A percentile compares a stretch with the other conserved stretches of the same genome.
Conservation (phyloP, 2,329 filamentous ascomycete genomes). For the Fusarium pininemorale region DNA sequence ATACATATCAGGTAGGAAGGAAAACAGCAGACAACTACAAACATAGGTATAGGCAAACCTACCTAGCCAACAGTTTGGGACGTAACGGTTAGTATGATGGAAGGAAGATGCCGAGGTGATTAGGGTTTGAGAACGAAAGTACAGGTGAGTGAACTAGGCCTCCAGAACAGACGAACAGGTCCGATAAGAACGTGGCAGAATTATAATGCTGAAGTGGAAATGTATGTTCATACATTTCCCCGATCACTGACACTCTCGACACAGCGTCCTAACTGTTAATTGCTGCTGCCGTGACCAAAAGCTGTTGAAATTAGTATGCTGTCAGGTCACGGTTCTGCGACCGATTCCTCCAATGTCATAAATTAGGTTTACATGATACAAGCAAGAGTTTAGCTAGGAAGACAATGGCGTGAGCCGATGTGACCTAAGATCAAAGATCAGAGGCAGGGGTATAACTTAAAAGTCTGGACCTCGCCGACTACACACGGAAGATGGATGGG, state of each 20-base stretch:
- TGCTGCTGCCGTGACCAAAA: too few relatives aligned
- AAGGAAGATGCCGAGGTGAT: neutral
- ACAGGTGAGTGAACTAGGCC: neutral
- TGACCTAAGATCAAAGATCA: neutral
- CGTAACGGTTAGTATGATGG: neutral
- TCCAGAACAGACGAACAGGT: neutral
- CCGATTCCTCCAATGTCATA: too few relatives aligned
- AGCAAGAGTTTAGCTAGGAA: neutral
- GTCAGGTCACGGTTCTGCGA: neutral
- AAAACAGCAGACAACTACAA: too few relatives aligned
- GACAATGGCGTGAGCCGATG: neutral
- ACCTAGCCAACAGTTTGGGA: neutral
- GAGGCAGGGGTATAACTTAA: neutral
- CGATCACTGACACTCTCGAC: neutral
- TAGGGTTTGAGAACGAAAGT: neutral
- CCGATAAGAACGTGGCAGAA: neutral
- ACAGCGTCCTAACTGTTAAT: neutral
- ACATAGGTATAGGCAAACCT: too few relatives aligned
- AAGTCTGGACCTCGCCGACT: neutral
- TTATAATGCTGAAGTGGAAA: neutral
- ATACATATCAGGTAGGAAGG: too few relatives aligned
- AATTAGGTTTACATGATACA: neutral
- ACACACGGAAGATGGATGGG: neutral
- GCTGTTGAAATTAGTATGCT: neutral
- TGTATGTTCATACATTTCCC: neutral